Evolutionary conservation across 441 rosid genomes (phyloP).

Genomic region (Mallotus japonicus): DNA sequence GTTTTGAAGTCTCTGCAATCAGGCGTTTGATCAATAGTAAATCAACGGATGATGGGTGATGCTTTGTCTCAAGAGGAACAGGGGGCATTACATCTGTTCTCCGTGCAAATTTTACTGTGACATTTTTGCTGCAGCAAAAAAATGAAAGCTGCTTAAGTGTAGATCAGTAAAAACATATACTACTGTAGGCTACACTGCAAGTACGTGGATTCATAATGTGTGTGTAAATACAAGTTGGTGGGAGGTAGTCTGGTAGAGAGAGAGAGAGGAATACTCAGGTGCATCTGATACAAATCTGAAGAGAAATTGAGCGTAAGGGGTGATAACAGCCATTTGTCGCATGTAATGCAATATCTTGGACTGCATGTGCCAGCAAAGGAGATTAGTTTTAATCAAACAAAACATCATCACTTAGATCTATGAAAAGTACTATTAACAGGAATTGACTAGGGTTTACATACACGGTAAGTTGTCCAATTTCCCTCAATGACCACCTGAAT

Average conservation of each 20-base stretch:
- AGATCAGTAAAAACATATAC: not conserved
- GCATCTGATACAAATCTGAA: slow-evolving; percentile 79
- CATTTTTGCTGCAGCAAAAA: slow-evolving; percentile 61
- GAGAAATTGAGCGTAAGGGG: slow-evolving; percentile 91
- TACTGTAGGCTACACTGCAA: not conserved
- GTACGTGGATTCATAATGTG: not conserved
- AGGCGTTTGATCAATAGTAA: slow-evolving; percentile 89
- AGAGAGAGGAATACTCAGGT: slow-evolving; percentile 64
- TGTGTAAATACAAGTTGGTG: not conserved
- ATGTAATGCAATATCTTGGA: slow-evolving; percentile 96
- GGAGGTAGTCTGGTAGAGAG: slow-evolving; percentile 6
- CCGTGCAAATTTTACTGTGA: slow-evolving; percentile 78
- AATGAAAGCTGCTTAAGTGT: not conserved
- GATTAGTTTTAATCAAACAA: not conserved
- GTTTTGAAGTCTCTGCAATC: slow-evolving; percentile 88
- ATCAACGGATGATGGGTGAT: slow-evolving; percentile 97
- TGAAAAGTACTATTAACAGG: not conserved
- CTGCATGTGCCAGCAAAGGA: slow-evolving; percentile 43
- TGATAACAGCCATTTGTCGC: slow-evolving; percentile 99
- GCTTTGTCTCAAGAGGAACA: slow-evolving; percentile 91
- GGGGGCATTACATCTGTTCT: slow-evolving; percentile 99
- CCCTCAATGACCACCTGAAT: slow-evolving; percentile 96
- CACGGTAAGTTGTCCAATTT: slow-evolving; percentile 98
- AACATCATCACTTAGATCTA: not conserved
- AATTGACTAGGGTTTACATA: slow-evolving; percentile 31